phyloP scores from a whole-genome alignment of 805 yeast genomes.

The Nematodospora valgi region DNA sequence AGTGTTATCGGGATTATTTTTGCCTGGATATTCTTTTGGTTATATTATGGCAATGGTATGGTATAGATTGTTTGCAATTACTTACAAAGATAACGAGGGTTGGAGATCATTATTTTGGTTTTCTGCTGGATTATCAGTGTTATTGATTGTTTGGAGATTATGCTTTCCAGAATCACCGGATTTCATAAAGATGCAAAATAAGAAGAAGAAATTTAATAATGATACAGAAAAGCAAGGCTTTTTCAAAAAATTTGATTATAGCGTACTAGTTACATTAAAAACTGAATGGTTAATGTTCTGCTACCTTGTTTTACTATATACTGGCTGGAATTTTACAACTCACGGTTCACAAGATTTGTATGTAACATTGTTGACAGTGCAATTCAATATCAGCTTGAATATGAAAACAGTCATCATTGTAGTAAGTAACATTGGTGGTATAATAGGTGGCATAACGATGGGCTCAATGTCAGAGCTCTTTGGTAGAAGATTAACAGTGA shows the following conservation, averaged over 20 bases:
- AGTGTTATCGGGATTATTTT: conserved; percentile 64
- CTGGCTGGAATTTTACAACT: conserved; percentile 40
- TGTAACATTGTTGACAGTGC: conserved; percentile 36
- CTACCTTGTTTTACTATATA: conserved; percentile 50
- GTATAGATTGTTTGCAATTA: conserved; percentile 57
- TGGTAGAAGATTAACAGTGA: conserved; percentile 35
- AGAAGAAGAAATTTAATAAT: conserved; percentile 7
- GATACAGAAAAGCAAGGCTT: conserved; percentile 26
- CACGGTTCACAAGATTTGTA: conserved; percentile 43
- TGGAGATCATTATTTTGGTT: conserved; percentile 74
- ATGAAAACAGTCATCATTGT: conserved; percentile 36
- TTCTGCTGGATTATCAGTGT: conserved; percentile 52
- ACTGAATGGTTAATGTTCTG: conserved; percentile 59
- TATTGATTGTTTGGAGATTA: conserved; percentile 31
- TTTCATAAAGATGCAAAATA: conserved; percentile 23
- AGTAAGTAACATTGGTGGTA: conserved; percentile 42
- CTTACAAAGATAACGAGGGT: conserved; percentile 37
- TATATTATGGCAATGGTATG: conserved; percentile 63
- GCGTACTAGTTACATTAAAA: conserved; percentile 19
- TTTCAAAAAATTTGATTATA: conserved; percentile 5
- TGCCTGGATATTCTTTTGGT: conserved; percentile 78
- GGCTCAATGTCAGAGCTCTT: conserved; percentile 35
- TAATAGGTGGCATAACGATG: conserved; percentile 43
- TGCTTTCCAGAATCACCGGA: conserved; percentile 46
- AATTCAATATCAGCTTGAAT: conserved; percentile 29